Conservation (phyloP, 345 rosid species). For the Euphorbia tirucalli region DNA sequence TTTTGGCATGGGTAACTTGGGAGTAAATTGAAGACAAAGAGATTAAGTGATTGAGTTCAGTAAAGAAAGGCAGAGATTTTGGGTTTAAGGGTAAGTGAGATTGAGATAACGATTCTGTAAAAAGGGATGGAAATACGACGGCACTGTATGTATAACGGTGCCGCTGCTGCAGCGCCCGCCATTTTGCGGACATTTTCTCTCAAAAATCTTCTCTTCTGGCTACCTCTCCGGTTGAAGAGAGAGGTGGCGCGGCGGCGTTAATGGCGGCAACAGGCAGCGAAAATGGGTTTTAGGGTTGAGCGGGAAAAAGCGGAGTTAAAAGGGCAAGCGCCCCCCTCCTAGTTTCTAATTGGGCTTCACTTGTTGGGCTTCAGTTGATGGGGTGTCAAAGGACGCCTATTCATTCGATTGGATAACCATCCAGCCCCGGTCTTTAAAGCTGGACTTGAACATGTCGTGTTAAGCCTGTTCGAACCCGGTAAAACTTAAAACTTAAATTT, state of each 20-base stretch:
- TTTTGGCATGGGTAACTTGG: slow-evolving; percentile 69
- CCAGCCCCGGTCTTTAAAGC: no score
- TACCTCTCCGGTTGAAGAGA: background rate
- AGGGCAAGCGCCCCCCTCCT: no score
- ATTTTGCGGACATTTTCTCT: slow-evolving; percentile 76
- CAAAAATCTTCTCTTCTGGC: background rate
- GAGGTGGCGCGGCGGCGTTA: background rate
- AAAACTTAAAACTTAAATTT: no score
- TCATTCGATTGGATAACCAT: no score
- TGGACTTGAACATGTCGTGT: no score
- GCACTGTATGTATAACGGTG: slow-evolving; percentile 93
- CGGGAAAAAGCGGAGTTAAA: background rate
- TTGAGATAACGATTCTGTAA: slow-evolving; percentile 41
- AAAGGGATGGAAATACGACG: slow-evolving; percentile 62
- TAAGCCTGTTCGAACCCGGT: no score
- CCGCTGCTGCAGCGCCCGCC: slow-evolving; percentile 96
- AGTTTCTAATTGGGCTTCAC: no score
- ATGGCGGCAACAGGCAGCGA: background rate
- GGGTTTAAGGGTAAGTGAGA: slow-evolving; percentile 30
- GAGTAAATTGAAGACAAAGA: slow-evolving; percentile 73
- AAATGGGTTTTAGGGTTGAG: slow-evolving; percentile 2
- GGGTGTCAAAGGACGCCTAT: no score
- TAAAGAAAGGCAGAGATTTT: slow-evolving; percentile 39
- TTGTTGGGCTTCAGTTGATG: no score
- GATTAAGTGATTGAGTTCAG: slow-evolving; percentile 44